Base-by-base conservation (phyloP, 768 basidiomycete genomes). In the Suillus weaverae region DNA sequence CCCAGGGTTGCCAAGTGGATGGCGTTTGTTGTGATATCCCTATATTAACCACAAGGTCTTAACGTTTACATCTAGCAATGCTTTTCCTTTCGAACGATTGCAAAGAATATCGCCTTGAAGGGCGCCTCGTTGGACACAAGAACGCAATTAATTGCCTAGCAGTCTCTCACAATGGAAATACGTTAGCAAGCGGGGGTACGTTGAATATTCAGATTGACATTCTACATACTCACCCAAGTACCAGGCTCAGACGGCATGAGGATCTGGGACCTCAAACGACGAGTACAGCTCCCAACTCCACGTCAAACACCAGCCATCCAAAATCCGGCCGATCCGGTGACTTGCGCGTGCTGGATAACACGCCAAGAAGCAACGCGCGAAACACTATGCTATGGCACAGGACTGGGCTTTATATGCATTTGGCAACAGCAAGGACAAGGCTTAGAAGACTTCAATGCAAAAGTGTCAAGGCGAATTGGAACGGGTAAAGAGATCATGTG, bases 81-180 rank as follows among this genome's bases (percentile, higher is more conserved):
- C 2, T 50, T 50, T 50, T 50, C 22, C 48, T 50, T 6, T 50
- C 26, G 3, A 50, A 26, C 14, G 6, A 16, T 16, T 50, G 13
- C 48, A 50, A 50, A 3, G 26, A 50, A 22, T 48, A 48, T 7
- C 5, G 3, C 13, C 46, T 48, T 3, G 22, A 48, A 48, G 46
- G 32, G 20, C 22, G 7, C 6, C 56, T 66, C 5, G 0, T 53
- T 0, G 70, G 75, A 0, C 73, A 75, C 60, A 66, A 35, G 10
- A 66, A 62, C 22, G 44, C 55, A 1, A 66, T 43, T 6, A 64
- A 46, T 18, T 54, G 11, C 3, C 51, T 74, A 26, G 63, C 65
- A 13, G 51, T 75, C 11, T 75, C 74, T 9, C 33, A 35, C 16
- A 60, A 73, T 62, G 70, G 72, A 26, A 35, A 4, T 22, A 51